Base-by-base conservation (phyloP, 306 rosid species). In the Mimosa pudica region DNA sequence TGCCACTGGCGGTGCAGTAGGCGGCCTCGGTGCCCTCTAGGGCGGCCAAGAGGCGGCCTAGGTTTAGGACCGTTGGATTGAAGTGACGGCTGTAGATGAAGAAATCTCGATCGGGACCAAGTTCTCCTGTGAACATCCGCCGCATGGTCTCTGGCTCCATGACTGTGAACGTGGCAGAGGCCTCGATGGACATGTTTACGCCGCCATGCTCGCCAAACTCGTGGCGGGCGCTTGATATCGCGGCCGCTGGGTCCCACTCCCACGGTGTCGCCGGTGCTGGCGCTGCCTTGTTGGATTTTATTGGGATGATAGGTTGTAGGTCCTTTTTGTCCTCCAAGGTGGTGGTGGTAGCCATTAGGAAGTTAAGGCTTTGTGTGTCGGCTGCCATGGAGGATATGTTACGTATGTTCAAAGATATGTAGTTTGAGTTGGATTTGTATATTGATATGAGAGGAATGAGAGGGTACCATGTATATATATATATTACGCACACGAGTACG, bases 141-240 rank as follows among this genome's bases (percentile, higher is more conserved):
- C 93, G 86, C 89, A 96, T 85, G 18, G 98, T 93, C 65, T 96
- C 99, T 0, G 99, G 93, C 24, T 96, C 99, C 96, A 96, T 96
- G 45, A 96, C 99, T 0, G 99, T 96, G 89, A 96, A 96, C 5
- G 98, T 93, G 1, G 96, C 98, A 0, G 98, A 96, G 2, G 99
- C 97, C 75, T 96, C 99, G 16, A 96, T 96, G 10, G 99, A 96
- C 98, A 96, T 96, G 90, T 96, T 96, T 0, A 96, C 98, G 0
- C 98, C 99, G 1, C 98, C 99, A 60, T 96, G 99, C 82, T 96
- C 98, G 2, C 99, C 98, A 76, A 96, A 96, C 70, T 96, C 99
- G 58, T 96, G 99, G 4, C 98, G 91, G 6, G 91, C 88, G 46
- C 81, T 79, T 0, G 98, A 98, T 4, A 96, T 38, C 10, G 99